Evolutionary conservation across 129 eudicot species (phyloP).

Genomic region (Sambucus nigra): DNA sequence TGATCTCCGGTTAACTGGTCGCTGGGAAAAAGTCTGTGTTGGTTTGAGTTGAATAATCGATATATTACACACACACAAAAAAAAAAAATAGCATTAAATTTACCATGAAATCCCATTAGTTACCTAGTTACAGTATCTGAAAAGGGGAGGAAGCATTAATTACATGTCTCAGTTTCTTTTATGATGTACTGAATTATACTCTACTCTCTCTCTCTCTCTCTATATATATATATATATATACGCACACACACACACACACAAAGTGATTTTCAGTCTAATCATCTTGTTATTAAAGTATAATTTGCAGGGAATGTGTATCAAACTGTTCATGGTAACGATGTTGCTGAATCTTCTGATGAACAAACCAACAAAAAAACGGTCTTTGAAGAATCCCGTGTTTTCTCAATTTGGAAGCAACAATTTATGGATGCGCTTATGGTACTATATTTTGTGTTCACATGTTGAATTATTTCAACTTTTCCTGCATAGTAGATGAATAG

Average conservation of each 20-base stretch:
- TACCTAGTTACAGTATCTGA: no score
- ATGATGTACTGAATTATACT: background rate
- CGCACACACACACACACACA: no score
- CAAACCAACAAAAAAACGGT: slow-evolving; percentile 11
- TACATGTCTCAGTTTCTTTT: background rate
- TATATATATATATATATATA: no score
- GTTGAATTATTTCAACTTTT: background rate
- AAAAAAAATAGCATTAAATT: no score
- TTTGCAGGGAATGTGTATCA: slow-evolving; percentile 49
- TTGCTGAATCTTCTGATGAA: slow-evolving; percentile 34
- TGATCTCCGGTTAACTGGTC: background rate
- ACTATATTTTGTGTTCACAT: slow-evolving; percentile 11
- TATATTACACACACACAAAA: no score
- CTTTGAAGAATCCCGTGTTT: slow-evolving; percentile 15
- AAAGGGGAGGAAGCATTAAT: no score
- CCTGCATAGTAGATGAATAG: background rate
- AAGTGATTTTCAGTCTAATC: background rate
- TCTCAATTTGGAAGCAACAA: slow-evolving; percentile 71
- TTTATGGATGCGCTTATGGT: slow-evolving; percentile 66
- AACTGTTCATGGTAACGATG: slow-evolving; percentile 41
- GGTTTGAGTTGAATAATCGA: background rate
- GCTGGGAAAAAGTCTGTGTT: background rate
- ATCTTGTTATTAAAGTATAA: slow-evolving; percentile 13
- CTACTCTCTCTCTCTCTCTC: no score
- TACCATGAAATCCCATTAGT: no score